Percentiles rank a stretch among this genome's conserved stretches.
phyloP scores from a whole-genome alignment of 805 yeast genomes.

The Kodamaea lidongshanica region DNA sequence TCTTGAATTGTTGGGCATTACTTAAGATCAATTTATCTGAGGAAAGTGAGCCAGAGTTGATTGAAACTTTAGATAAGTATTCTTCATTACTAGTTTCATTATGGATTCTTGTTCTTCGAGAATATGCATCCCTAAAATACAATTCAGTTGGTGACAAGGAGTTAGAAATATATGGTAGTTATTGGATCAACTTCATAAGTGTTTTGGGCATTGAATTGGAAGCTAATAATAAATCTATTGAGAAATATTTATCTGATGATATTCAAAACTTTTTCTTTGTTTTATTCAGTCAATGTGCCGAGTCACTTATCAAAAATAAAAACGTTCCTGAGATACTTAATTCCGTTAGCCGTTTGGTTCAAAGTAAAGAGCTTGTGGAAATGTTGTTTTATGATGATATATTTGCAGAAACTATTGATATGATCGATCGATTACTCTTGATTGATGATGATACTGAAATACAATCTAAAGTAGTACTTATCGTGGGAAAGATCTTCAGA shows the following conservation, averaged over 20 bases:
- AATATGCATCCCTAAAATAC: conserved; percentile 63
- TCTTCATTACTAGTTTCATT: conserved; percentile 58
- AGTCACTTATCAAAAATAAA: conserved; percentile 50
- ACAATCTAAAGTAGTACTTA: conserved; percentile 44
- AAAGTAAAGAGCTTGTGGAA: conserved; percentile 49
- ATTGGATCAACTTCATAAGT: conserved; percentile 74
- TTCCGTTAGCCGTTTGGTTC: conserved; percentile 44
- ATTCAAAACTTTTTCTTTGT: conserved; percentile 66
- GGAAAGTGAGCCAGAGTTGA: conserved; percentile 39
- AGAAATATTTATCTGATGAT: conserved; percentile 49
- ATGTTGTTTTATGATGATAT: conserved; percentile 60
- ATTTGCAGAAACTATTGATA: conserved; percentile 68
- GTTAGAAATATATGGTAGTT: conserved; percentile 44
- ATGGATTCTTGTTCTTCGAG: conserved; percentile 75
- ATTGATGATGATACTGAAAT: conserved; percentile 58
- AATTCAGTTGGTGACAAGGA: conserved; percentile 35
- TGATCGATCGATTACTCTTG: conserved; percentile 65
- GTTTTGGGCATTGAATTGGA: conserved; percentile 66
- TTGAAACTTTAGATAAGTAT: conserved; percentile 48
- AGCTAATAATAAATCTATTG: conserved; percentile 39
- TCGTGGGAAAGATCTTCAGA: conserved; percentile 24
- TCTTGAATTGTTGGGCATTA: conserved; percentile 71
- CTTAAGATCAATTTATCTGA: conserved; percentile 32
- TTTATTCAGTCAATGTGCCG: conserved; percentile 77
- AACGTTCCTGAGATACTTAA: conserved; percentile 47